Percentiles rank a stretch among this genome's conserved stretches.
These are phyloP conservation scores for Xerophyta viscosa DNA, from an alignment of 106 monocot genomes.

Conservation along the genomic window DNA sequence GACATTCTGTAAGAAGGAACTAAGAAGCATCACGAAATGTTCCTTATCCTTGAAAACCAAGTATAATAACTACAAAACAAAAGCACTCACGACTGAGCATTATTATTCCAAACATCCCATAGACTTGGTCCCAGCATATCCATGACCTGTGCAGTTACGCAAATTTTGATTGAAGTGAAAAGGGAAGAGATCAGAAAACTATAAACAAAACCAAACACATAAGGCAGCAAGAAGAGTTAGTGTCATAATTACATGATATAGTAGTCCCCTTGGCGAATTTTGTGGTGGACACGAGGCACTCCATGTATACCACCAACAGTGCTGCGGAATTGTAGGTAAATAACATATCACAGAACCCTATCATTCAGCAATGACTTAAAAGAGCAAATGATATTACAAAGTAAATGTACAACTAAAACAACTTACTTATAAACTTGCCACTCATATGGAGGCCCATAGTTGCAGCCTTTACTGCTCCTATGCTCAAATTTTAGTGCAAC, in stretches of 20 bases:
- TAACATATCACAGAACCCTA: not conserved
- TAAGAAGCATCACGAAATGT: not conserved
- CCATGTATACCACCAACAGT: slow-evolving; percentile 91
- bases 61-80: not conserved
- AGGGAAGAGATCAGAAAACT: not conserved
- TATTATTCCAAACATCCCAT: slow-evolving; percentile 86
- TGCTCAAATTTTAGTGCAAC: slow-evolving; percentile 87
- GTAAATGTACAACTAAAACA: slow-evolving; percentile 6
- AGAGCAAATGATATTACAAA: not conserved
- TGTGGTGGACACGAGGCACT: slow-evolving; percentile 84
- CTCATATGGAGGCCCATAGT: slow-evolving; percentile 76
- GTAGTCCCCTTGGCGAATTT: slow-evolving; percentile 89
- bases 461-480: slow-evolving; percentile 80
- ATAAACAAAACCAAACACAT: not conserved
- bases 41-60: not conserved
- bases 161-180: not conserved
- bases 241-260: slow-evolving; percentile 71
- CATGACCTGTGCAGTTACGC: slow-evolving; percentile 50
- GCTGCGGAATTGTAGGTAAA: slow-evolving; percentile 20
- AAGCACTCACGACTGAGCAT: slow-evolving; percentile 53
- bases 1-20: slow-evolving; percentile 40
- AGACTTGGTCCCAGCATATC: slow-evolving; percentile 92
- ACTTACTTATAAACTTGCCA: slow-evolving; percentile 92
- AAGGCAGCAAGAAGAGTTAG: not conserved
- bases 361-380: not conserved